Evolutionary conservation across 2,329 filamentous ascomycete genomes (phyloP).

Genomic region (Monosporascus cannonballus): DNA sequence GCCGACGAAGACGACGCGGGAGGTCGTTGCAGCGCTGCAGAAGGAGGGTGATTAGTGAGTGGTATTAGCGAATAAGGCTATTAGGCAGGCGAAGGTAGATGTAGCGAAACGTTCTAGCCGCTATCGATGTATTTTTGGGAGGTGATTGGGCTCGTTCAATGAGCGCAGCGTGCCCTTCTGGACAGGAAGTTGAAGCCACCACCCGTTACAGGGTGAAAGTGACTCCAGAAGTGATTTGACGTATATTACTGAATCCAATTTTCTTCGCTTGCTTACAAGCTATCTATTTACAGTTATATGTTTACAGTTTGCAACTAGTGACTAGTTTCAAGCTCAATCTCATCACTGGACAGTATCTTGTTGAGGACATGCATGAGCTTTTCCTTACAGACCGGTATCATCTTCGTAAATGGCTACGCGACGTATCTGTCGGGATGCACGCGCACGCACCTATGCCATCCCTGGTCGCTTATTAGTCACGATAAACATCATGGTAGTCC

Average conservation of each 20-base stretch:
- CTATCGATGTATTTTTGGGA: too few relatives aligned
- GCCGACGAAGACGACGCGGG: neutral
- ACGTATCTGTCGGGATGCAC: constrained; percentile 55
- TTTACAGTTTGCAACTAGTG: neutral
- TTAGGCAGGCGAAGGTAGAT: too few relatives aligned
- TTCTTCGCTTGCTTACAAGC: too few relatives aligned
- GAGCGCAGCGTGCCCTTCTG: too few relatives aligned
- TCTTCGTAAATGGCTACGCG: constrained; percentile 38
- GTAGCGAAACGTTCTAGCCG: too few relatives aligned
- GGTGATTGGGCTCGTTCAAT: too few relatives aligned
- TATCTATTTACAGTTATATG: too few relatives aligned
- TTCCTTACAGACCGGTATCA: constrained; percentile 7
- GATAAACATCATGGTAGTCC: constrained; percentile 38
- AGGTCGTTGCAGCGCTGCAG: neutral
- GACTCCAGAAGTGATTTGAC: too few relatives aligned
- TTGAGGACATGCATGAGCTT: constrained; percentile 17
- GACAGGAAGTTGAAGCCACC: too few relatives aligned
- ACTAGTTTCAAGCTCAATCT: neutral
- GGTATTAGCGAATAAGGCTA: too few relatives aligned
- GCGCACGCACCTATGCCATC: constrained; percentile 51
- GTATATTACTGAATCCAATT: too few relatives aligned
- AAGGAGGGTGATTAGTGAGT: neutral
- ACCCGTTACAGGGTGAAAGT: too few relatives aligned
- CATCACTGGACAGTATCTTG: constrained; percentile 4
- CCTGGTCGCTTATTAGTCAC: constrained; percentile 48